These are phyloP conservation scores for Boletus vinaceobasis DNA, from an alignment of 768 basidiomycete species.

Conservation along the genomic window DNA sequence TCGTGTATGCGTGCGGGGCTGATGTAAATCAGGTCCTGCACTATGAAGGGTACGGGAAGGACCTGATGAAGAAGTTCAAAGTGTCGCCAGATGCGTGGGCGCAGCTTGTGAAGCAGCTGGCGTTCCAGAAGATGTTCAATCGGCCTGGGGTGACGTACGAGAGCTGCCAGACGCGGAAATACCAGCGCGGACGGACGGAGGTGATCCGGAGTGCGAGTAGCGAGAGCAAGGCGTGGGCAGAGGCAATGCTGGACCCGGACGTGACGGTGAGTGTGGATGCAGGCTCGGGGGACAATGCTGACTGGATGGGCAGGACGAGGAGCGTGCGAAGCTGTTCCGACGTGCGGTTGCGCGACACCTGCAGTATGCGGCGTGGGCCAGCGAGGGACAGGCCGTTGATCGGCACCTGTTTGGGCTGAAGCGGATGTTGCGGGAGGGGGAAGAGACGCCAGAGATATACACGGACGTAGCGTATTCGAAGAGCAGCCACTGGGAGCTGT, in stretches of 20 bases:
- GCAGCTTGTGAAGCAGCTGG: conserved; percentile 94
- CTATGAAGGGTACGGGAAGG: conserved; percentile 88
- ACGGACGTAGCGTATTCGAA: conserved; percentile 63
- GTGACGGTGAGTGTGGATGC: conserved; percentile 39
- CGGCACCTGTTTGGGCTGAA: conserved; percentile 93
- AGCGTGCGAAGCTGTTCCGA: conserved; percentile 66
- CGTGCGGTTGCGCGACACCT: conserved; percentile 78
- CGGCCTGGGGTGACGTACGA: conserved; percentile 87
- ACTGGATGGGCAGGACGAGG: conserved; percentile 39
- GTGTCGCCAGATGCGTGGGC: conserved; percentile 92
- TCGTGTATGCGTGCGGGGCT: background rate
- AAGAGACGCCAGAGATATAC: conserved; percentile 71
- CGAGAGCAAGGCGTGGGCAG: conserved; percentile 82
- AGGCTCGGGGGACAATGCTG: background rate
- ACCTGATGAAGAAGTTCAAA: conserved; percentile 75
- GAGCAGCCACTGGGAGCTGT: conserved; percentile 89
- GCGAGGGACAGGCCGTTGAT: conserved; percentile 93
- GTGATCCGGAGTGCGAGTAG: conserved; percentile 84
- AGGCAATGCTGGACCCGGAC: conserved; percentile 74
- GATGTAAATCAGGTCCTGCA: conserved; percentile 58
- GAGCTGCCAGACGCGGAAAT: conserved; percentile 91
- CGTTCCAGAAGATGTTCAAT: conserved; percentile 81
- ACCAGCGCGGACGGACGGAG: conserved; percentile 87
- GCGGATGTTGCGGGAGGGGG: conserved; percentile 71
- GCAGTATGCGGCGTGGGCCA: conserved; percentile 86